phyloP scores from a whole-genome alignment of 345 rosid species.

The Lepidium sativum region DNA sequence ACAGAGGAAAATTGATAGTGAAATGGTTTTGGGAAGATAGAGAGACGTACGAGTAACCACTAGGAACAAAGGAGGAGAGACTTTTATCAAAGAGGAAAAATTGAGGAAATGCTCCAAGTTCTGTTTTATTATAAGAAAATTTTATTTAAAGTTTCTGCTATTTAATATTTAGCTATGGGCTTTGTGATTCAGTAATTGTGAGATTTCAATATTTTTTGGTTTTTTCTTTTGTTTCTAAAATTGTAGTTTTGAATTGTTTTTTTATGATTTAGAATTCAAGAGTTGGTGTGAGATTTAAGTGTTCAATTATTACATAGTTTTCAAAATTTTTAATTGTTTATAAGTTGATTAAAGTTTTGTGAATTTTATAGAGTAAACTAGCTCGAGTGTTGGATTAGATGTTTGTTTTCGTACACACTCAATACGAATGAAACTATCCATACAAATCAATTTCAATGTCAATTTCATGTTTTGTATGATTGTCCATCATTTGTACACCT shows the following conservation, averaged over 20 bases:
- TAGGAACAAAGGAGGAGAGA: constrained; percentile 13
- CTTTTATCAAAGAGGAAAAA: constrained; percentile 7
- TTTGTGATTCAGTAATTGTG: constrained; percentile 5
- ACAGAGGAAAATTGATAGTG: constrained; percentile 20
- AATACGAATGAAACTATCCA: too few species aligned
- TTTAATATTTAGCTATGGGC: too few species aligned
- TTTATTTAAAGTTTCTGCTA: background rate
- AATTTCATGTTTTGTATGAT: too few species aligned
- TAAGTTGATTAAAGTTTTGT: too few species aligned
- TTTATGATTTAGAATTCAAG: background rate
- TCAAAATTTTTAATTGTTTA: background rate
- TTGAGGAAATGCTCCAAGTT: constrained; percentile 16
- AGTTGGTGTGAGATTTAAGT: background rate
- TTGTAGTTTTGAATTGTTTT: background rate
- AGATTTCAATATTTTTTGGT: background rate
- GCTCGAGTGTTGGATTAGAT: too few species aligned
- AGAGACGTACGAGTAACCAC: constrained; percentile 6
- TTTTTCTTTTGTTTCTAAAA: background rate
- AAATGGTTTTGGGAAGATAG: constrained; percentile 14
- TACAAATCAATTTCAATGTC: too few species aligned
- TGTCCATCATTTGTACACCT: too few species aligned
- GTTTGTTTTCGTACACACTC: too few species aligned
- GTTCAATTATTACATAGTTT: background rate
- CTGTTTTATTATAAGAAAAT: background rate
- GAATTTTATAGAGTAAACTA: too few species aligned